Percentiles rank a stretch among this genome's conserved stretches.
Conservation (phyloP, 148 eudicot species). For the Nyssa sinensis region DNA sequence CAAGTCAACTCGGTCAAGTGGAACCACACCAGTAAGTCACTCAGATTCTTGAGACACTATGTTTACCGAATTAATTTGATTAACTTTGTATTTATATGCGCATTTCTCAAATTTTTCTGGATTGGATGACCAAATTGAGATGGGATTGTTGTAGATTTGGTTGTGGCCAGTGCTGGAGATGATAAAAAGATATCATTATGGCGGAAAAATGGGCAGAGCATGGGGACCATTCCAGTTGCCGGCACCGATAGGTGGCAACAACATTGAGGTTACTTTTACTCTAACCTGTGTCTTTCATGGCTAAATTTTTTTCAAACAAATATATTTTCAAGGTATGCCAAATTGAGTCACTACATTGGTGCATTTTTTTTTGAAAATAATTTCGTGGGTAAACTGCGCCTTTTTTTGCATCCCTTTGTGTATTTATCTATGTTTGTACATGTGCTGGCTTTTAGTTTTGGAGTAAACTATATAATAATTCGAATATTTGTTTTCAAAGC, state of each 20-base stretch:
- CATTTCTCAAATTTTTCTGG: background rate
- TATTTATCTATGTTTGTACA: background rate
- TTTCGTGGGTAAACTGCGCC: background rate
- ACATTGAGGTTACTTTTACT: slow-evolving; percentile 52
- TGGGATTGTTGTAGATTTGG: slow-evolving; percentile 63
- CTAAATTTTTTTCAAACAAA: background rate
- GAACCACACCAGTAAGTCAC: slow-evolving; percentile 81
- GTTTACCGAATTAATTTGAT: background rate
- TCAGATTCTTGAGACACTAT: background rate
- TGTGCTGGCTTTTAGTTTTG: background rate
- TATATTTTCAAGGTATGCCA: background rate
- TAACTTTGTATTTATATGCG: background rate
- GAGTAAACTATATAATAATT: background rate
- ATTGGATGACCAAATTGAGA: background rate
- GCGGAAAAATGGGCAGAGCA: slow-evolving; percentile 74
- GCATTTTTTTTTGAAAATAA: background rate
- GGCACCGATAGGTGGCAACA: slow-evolving; percentile 60
- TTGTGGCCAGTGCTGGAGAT: slow-evolving; percentile 94
- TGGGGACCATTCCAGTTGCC: slow-evolving; percentile 72
- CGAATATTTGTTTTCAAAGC: too few relatives aligned
- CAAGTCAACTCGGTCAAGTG: slow-evolving; percentile 80
- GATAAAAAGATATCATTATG: slow-evolving; percentile 77
- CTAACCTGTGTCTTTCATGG: background rate
- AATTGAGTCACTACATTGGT: background rate
- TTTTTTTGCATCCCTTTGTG: background rate